Conservation (phyloP, 1,284 basidiomycete species). For the Papiliotrema terrestris region DNA sequence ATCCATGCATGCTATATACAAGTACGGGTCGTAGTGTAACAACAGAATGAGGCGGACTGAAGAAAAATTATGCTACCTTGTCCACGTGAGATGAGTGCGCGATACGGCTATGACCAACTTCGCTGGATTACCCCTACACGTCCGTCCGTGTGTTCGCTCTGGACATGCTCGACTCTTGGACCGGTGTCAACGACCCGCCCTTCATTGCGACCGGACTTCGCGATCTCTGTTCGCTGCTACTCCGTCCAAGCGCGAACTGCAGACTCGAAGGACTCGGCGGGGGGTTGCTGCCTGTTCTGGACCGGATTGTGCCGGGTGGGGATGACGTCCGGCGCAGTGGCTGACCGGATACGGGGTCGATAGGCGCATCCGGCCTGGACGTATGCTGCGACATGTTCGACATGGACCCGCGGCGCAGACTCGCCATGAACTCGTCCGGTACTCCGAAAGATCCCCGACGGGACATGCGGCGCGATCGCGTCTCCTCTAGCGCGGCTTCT, state of each 20-base stretch:
- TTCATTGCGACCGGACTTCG: background rate
- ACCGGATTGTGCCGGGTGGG: background rate
- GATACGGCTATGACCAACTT: too few species aligned
- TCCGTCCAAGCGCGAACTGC: constrained; percentile 4
- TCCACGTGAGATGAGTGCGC: too few species aligned
- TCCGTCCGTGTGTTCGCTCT: constrained; percentile 13
- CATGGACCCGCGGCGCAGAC: constrained; percentile 1
- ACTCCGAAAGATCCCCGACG: constrained; percentile 6
- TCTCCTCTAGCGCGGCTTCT: constrained; percentile 38
- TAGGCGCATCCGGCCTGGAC: too few species aligned
- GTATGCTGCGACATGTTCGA: constrained; percentile 1
- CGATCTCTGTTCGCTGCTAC: background rate
- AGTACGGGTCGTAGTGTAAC: too few species aligned
- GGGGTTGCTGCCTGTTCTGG: background rate
- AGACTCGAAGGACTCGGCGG: background rate
- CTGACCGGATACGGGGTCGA: background rate
- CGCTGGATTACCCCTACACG: background rate
- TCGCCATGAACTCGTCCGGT: constrained; percentile 6
- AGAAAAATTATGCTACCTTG: too few species aligned
- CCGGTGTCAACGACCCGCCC: constrained; percentile 16
- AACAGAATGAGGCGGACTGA: too few species aligned
- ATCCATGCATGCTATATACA: too few species aligned
- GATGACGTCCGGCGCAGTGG: background rate
- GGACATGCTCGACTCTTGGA: constrained; percentile 17
- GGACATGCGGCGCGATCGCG: constrained; percentile 32